Evolutionary conservation across 257 asterid species (phyloP).

Genomic region (Nicotiana knightiana): DNA sequence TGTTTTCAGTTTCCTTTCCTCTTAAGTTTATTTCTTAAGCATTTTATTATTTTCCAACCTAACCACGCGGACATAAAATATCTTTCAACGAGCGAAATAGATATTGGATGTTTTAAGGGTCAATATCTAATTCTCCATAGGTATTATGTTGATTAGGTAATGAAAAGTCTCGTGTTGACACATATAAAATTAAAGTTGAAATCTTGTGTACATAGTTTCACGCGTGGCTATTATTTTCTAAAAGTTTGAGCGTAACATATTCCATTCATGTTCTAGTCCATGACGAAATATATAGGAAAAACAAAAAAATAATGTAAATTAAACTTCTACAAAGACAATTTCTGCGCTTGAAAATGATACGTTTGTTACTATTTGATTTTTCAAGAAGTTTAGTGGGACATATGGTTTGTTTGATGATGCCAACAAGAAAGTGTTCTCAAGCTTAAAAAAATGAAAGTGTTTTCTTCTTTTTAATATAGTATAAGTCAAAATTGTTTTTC

Average conservation of each 20-base stretch:
- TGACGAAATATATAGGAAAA: neutral
- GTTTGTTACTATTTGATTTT: neutral
- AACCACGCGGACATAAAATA: neutral
- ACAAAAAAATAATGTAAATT: neutral
- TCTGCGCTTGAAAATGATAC: neutral
- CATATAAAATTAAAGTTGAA: neutral
- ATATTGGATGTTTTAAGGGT: neutral
- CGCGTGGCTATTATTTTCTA: neutral
- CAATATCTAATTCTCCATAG: neutral
- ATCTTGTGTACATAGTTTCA: neutral
- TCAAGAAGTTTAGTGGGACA: neutral
- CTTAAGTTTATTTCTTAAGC: neutral
- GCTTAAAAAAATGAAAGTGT: neutral
- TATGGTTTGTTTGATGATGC: neutral
- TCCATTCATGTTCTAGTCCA: neutral
- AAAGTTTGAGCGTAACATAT: neutral
- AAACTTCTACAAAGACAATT: neutral
- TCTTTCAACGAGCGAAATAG: neutral
- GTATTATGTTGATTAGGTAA: neutral
- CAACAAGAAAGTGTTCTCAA: neutral
- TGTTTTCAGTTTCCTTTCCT: too few species aligned
- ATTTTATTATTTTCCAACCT: neutral
- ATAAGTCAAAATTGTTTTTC: neutral
- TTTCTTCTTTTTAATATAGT: neutral
- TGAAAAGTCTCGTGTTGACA: neutral